Evolutionary conservation across 495 filamentous ascomycete species (phyloP), one percentile per base, ranked within the genome.

Genomic region (Trichoderma erinaceum): DNA sequence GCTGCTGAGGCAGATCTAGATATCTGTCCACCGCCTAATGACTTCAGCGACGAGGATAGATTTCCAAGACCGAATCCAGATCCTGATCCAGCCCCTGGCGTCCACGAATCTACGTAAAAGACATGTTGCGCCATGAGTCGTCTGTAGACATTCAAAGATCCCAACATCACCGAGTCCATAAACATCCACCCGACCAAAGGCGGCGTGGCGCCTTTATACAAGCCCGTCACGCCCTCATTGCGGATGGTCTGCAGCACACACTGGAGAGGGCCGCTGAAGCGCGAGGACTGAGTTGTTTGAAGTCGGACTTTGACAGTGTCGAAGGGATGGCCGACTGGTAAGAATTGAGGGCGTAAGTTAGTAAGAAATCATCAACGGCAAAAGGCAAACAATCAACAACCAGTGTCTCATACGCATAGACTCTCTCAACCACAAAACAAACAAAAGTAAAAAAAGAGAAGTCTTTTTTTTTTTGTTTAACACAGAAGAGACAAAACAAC

Each of bases 101-200:
- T 63, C 44, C 82, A 73, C 32, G 81, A 70, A 0, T 85, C 82
- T 32, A 80, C 82, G 52, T 86, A 85, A 80, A 95, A 97, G 67
- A 97, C 79, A 71, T 92, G 84, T 69, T 92, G 87, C 63, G 88
- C 87, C 1, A 99, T 80, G 32, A 97, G 71, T 23, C 89, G 89
- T 18, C 92, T 90, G 79, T 99, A 97, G 66, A 95, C 84, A 41
- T 90, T 94, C 66, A 99, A 82, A 21, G 90, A 93, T 25, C 95
- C 95, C 44, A 99, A 86, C 95, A 97, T 97, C 58, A 97, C 79
- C 68, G 86, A 90, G 78, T 98, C 94, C 94, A 98, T 97, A 75
- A 94, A 89, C 92, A 97, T 97, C 94, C 94, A 99, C 69, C 95
- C 95, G 68, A 97, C 86, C 65, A 97, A 79, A 52, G 93, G 94